phyloP scores from a whole-genome alignment of 108 stramenopile species.

The Cyclotella choctawhatcheeana region DNA sequence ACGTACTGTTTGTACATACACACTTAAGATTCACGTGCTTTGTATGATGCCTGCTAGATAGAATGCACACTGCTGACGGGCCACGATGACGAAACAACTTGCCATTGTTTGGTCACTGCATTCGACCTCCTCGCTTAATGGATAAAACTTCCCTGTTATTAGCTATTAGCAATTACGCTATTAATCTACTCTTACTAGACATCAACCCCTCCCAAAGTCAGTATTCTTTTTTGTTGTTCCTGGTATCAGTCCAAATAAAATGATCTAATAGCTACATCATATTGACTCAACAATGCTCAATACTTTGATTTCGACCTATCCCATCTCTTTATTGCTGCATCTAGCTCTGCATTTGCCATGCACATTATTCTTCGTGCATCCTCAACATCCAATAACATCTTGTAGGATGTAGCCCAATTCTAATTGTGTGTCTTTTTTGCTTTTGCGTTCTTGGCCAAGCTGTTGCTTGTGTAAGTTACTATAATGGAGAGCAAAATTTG shows the following conservation, averaged over 20 bases:
- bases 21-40: too few relatives aligned
- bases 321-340: slow-evolving; percentile 56
- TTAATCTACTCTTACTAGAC: neutral
- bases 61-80: too few relatives aligned
- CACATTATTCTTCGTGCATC: slow-evolving; percentile 71
- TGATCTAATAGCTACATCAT: slow-evolving; percentile 56
- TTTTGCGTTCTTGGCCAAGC: slow-evolving; percentile 37
- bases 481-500: too few relatives aligned
- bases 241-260: slow-evolving; percentile 3
- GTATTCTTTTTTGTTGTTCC: neutral
- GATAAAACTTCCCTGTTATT: too few relatives aligned
- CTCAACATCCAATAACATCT: slow-evolving; percentile 69
- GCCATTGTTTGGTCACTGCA: too few relatives aligned
- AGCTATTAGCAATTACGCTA: neutral
- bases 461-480: slow-evolving; percentile 44
- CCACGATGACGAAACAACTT: too few relatives aligned
- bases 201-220: too few relatives aligned
- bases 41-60: too few relatives aligned
- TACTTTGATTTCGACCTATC: slow-evolving; percentile 67
- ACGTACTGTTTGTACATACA: too few relatives aligned
- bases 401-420: slow-evolving; percentile 62
- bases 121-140: too few relatives aligned
- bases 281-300: slow-evolving; percentile 80
- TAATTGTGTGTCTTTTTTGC: slow-evolving; percentile 23
- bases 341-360: slow-evolving; percentile 55